phyloP scores from a whole-genome alignment of 805 yeast genomes.

The Candida vaughaniae region DNA sequence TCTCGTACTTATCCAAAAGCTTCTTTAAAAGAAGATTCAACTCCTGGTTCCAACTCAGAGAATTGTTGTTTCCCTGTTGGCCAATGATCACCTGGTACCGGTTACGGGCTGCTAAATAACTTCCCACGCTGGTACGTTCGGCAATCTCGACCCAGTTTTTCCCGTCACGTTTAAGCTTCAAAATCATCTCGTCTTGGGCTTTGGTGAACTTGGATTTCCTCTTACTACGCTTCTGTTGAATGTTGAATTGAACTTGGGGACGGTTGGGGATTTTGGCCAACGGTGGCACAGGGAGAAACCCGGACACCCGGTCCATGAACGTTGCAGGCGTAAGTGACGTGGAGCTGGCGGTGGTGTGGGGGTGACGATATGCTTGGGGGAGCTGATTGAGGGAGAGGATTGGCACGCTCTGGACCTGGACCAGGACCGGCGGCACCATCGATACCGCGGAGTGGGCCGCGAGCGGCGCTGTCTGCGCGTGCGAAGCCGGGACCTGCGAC shows the following conservation, averaged over 20 bases:
- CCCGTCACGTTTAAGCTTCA: slow-evolving; percentile 60
- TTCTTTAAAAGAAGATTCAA: slow-evolving; percentile 52
- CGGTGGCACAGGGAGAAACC: slow-evolving; percentile 49
- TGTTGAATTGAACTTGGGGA: slow-evolving; percentile 41
- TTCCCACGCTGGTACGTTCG: slow-evolving; percentile 58
- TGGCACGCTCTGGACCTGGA: no score
- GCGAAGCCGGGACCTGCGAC: no score
- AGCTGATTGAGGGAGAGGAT: no score
- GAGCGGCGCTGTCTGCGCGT: no score
- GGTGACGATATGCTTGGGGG: no score
- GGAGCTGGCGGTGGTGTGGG: background rate
- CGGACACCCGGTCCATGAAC: slow-evolving; percentile 6
- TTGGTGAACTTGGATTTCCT: slow-evolving; percentile 68
- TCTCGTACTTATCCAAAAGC: slow-evolving; percentile 66
- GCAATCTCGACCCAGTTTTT: slow-evolving; percentile 76
- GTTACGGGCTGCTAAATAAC: slow-evolving; percentile 71
- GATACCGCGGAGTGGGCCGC: no score
- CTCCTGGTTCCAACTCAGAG: slow-evolving; percentile 58
- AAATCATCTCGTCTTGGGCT: slow-evolving; percentile 66
- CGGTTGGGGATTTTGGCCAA: slow-evolving; percentile 40
- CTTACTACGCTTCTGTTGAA: slow-evolving; percentile 49
- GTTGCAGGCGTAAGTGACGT: slow-evolving; percentile 1
- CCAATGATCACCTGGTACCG: slow-evolving; percentile 80
- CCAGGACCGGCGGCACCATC: no score
- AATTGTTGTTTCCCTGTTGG: slow-evolving; percentile 72